Evolutionary conservation across 2,329 filamentous ascomycete species (phyloP), one percentile per base, ranked within the genome.

Genomic region (Phaeosphaeriaceae sp.): DNA sequence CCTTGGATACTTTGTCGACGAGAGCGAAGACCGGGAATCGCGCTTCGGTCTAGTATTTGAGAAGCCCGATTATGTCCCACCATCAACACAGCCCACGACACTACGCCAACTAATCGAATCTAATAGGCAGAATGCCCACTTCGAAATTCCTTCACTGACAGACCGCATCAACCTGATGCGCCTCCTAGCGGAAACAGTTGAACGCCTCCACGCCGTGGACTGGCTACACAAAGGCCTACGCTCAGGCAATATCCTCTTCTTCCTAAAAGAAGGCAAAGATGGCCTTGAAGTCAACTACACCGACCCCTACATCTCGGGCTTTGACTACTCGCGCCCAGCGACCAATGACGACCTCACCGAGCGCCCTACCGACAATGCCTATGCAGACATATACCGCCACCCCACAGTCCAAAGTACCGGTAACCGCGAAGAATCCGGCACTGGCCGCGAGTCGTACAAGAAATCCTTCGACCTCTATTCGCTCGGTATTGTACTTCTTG

Each of bases 181-280:
- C 38, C 77, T 78, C 20, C 72, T 85, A 23, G 74, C 79, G 48
- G 79, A 81, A 58, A 83, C 78, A 15, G 64, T 85, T 3, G 68
- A 84, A 38, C 81, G 82, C 46, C 73, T 84, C 0, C 81, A 84
- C 58, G 76, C 79, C 2, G 80, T 83, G 1, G 77, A 82, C 51
- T 84, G 81, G 81, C 73, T 84, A 5, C 82, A 84, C 71, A 84
- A 85, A 57, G 81, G 80, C n/a, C 71, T 84, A 4, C 77, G 81
- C 11, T 79, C 76, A 48, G 71, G 80, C 46, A 83, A 82, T 58
- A 74, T 84, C 23, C 62, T 84, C 9, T 82, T 84, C 63, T 82
- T 82, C 60, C 68, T 68, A 26, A 39, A 23, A 6, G 65, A 50
- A 2, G 38, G 39, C 17, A 17, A 11, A 17, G 41, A 33, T 9